phyloP scores from a whole-genome alignment of 169 alveolate species.

The Babesia divergens region DNA sequence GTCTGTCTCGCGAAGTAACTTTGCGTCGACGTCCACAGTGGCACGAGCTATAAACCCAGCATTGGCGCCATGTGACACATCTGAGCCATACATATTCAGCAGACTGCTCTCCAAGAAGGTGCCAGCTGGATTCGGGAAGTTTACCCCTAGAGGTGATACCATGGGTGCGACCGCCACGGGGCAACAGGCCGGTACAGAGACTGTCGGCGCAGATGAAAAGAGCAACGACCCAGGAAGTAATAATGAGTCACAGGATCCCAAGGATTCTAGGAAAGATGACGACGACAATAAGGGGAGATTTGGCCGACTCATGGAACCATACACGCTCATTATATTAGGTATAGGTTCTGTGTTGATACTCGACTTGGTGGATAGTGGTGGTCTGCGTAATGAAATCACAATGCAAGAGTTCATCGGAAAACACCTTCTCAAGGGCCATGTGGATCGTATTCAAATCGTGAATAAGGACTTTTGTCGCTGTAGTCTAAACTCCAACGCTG shows the following conservation, averaged over 20 bases:
- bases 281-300: slow-evolving; percentile 13
- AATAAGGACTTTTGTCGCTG: slow-evolving; percentile 74
- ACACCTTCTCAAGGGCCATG: slow-evolving; percentile 77
- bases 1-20: no score
- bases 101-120: slow-evolving; percentile 15
- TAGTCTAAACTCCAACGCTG: slow-evolving; percentile 44
- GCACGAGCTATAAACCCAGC: no score
- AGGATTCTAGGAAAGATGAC: slow-evolving; percentile 4
- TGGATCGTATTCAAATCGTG: slow-evolving; percentile 76
- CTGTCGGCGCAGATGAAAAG: not conserved
- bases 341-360: slow-evolving; percentile 50
- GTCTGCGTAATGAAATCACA: slow-evolving; percentile 76
- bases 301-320: slow-evolving; percentile 47
- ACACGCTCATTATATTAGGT: slow-evolving; percentile 49
- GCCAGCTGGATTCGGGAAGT: slow-evolving; percentile 70
- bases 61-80: no score
- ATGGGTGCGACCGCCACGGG: not conserved
- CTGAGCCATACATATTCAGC: not conserved
- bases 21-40: no score
- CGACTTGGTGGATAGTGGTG: slow-evolving; percentile 62
- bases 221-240: not conserved
- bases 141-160: slow-evolving; percentile 1
- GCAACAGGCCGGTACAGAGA: not conserved
- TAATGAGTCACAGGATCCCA: slow-evolving; percentile 10
- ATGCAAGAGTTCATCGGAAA: slow-evolving; percentile 78